Evolutionary conservation across 805 yeast species (phyloP).

Genomic region (Candida oleophila): DNA sequence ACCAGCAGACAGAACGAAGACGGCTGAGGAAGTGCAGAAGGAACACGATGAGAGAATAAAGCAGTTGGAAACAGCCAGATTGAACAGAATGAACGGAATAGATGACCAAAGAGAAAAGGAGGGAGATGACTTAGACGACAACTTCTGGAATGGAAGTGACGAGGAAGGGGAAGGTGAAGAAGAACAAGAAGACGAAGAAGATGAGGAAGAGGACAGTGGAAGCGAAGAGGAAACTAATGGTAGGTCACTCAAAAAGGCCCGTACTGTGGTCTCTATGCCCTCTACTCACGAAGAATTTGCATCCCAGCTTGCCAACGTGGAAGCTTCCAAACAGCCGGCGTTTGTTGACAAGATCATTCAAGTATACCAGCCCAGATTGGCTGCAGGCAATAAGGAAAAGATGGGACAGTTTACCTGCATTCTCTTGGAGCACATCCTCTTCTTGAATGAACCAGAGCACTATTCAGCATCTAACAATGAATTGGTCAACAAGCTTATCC

Average conservation of each 20-base stretch:
- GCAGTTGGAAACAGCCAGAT: slow-evolving; percentile 64
- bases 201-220: slow-evolving; percentile 20
- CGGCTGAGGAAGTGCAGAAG: slow-evolving; percentile 63
- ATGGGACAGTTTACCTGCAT: slow-evolving; percentile 63
- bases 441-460: slow-evolving; percentile 40
- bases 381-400: slow-evolving; percentile 77
- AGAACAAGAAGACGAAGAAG: slow-evolving; percentile 32
- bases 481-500: slow-evolving; percentile 42
- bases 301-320: slow-evolving; percentile 41
- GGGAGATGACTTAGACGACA: slow-evolving; percentile 68
- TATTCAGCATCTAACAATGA: slow-evolving; percentile 16
- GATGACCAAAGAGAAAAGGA: slow-evolving; percentile 46
- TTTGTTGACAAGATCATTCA: slow-evolving; percentile 56
- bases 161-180: slow-evolving; percentile 45
- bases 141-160: slow-evolving; percentile 56
- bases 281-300: slow-evolving; percentile 26
- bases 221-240: slow-evolving; percentile 12
- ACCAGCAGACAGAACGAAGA: slow-evolving; percentile 79
- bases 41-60: slow-evolving; percentile 63
- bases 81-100: slow-evolving; percentile 72
- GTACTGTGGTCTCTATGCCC: slow-evolving; percentile 26
- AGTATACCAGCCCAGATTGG: slow-evolving; percentile 71
- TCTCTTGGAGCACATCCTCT: slow-evolving; percentile 60
- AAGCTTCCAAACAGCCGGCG: slow-evolving; percentile 40
- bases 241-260: slow-evolving; percentile 8